A percentile compares a stretch with the other conserved stretches of the same genome.
These are phyloP conservation scores for Epichloe festucae DNA, from an alignment of 2,329 filamentous ascomycete species.

Conservation along the genomic window DNA sequence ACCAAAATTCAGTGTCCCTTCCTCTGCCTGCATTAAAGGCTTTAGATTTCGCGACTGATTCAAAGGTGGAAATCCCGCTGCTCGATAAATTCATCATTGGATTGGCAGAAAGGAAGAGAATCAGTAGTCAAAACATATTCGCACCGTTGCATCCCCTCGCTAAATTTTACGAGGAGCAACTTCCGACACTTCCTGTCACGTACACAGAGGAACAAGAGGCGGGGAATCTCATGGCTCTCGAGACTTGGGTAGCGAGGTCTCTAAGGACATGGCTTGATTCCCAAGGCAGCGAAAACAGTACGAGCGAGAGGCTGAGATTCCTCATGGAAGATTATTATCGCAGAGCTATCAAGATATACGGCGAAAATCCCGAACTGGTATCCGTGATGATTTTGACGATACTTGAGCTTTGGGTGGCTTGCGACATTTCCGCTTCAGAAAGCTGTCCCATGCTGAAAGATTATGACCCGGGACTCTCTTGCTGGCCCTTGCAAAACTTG, in stretches of 20 bases:
- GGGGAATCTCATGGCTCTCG: slow-evolving; percentile 18
- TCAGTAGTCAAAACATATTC: neutral
- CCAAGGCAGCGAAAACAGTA: slow-evolving; percentile 10
- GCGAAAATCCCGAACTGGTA: slow-evolving; percentile 26
- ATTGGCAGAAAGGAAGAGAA: neutral
- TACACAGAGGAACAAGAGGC: neutral
- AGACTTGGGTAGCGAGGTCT: slow-evolving; percentile 32
- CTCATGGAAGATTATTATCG: slow-evolving; percentile 25
- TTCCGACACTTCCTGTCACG: slow-evolving; percentile 1
- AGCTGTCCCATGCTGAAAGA: slow-evolving; percentile 28
- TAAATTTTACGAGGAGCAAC: neutral
- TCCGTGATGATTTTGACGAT: slow-evolving; percentile 44
- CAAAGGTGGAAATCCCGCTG: slow-evolving; percentile 3
- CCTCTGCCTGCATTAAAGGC: neutral
- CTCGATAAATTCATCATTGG: slow-evolving; percentile 6
- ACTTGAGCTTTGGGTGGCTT: slow-evolving; percentile 45
- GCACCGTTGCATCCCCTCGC: neutral
- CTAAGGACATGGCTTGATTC: slow-evolving; percentile 26
- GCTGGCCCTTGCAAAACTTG: slow-evolving; percentile 27
- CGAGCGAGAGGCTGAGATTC: slow-evolving; percentile 16
- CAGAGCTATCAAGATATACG: slow-evolving; percentile 20
- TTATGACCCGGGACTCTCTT: slow-evolving; percentile 33
- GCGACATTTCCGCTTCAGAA: slow-evolving; percentile 32
- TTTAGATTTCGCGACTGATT: slow-evolving; percentile 1
- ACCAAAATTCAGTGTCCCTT: slow-evolving; percentile 35